Conservation (phyloP, 78 protist species). For the Mastigamoeba balamuthi region DNA sequence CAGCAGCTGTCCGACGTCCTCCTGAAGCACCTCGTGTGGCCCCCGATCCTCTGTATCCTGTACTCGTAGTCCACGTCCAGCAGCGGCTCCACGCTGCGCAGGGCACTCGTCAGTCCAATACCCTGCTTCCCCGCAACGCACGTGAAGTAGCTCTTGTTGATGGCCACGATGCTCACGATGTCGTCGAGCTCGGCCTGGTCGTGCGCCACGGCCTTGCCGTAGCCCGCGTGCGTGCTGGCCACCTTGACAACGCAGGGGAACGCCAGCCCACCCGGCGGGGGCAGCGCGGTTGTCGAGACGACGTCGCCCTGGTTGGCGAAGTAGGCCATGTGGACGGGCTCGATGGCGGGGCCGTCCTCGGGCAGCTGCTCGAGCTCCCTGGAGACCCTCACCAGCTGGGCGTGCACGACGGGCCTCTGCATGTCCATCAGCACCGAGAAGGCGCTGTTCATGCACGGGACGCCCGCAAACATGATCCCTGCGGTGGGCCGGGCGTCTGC, state of each 20-base stretch:
- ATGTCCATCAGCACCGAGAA: neutral
- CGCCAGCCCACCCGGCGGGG: too few species aligned
- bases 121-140: neutral
- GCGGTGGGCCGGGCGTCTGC: too few species aligned
- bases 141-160: constrained; percentile 9
- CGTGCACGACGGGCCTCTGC: neutral
- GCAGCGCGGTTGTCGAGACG: too few species aligned
- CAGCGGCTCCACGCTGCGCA: constrained; percentile 8
- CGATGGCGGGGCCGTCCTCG: neutral
- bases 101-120: neutral
- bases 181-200: constrained; percentile 9
- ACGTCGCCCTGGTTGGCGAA: neutral
- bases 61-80: constrained; percentile 11
- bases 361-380: neutral
- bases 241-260: neutral
- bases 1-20: neutral
- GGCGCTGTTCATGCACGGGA: neutral
- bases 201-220: constrained; percentile 14
- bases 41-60: constrained; percentile 20
- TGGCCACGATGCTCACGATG: neutral
- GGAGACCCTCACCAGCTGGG: too few species aligned
- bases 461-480: neutral
- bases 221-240: constrained; percentile 18
- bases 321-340: neutral
- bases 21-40: neutral